These are phyloP conservation scores for Adiantum capillusveneris DNA, from an alignment of 75 land plant species.

Conservation along the genomic window DNA sequence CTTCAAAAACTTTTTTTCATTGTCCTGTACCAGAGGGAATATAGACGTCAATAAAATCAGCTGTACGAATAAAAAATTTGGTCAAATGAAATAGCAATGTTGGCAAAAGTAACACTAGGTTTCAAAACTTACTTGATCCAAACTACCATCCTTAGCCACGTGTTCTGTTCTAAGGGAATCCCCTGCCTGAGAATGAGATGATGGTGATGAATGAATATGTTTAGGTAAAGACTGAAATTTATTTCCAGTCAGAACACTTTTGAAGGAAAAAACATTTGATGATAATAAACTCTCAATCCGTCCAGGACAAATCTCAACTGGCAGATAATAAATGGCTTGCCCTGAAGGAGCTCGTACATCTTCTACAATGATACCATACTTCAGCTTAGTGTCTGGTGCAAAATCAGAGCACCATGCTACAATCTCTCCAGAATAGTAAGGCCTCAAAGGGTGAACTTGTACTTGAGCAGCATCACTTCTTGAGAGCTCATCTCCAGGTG, in stretches of 20 bases:
- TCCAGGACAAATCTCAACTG: conserved; percentile 60
- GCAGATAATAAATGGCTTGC: conserved; percentile 69
- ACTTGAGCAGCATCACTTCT: conserved; percentile 68
- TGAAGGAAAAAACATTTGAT: conserved; percentile 81
- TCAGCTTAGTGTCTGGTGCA: conserved; percentile 49
- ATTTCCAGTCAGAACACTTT: conserved; percentile 29
- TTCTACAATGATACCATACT: conserved; percentile 82
- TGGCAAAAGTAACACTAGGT: too few relatives aligned
- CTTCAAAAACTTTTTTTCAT: not conserved
- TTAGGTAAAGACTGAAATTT: not conserved
- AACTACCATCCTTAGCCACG: too few relatives aligned
- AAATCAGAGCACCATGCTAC: conserved; percentile 69
- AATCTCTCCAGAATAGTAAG: conserved; percentile 83
- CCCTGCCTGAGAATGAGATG: too few relatives aligned
- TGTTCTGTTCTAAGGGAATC: too few relatives aligned
- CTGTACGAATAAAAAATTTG: too few relatives aligned
- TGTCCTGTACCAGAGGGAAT: conserved; percentile 4
- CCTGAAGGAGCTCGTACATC: conserved; percentile 86
- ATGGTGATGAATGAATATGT: not conserved
- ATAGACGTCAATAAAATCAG: too few relatives aligned
- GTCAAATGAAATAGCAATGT: too few relatives aligned
- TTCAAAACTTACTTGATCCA: too few relatives aligned
- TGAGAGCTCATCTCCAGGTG: conserved; percentile 53
- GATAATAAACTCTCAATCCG: conserved; percentile 51
- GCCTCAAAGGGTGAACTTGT: conserved; percentile 82